Percentiles rank a stretch among this genome's conserved stretches.
These are phyloP conservation scores for Stephania japonica DNA, from an alignment of 164 flowering plant genomes.

Conservation along the genomic window DNA sequence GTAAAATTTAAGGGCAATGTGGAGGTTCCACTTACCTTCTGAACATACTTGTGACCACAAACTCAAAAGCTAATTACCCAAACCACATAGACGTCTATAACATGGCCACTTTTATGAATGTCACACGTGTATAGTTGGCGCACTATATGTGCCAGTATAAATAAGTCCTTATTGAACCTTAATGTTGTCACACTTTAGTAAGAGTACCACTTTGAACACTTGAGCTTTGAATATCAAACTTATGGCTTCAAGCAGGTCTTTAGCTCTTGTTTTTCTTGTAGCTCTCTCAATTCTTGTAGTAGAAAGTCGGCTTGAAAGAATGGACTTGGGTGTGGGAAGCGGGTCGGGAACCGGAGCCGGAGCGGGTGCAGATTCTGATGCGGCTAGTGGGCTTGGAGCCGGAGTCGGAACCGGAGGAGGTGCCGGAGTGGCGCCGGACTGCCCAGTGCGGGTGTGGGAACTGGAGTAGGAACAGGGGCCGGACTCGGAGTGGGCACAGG, in stretches of 20 bases:
- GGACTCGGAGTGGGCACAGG: conserved; percentile 9
- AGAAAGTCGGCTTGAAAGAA: conserved; percentile 23
- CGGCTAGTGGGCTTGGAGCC: background rate
- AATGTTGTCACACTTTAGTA: too few relatives aligned
- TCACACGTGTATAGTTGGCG: background rate
- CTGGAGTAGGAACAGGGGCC: background rate
- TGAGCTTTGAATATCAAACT: background rate
- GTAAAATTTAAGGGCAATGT: background rate
- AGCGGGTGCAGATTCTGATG: conserved; percentile 7
- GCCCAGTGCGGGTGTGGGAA: background rate
- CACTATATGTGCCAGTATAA: too few relatives aligned
- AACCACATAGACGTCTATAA: background rate
- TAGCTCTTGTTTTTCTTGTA: background rate
- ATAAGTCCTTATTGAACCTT: too few relatives aligned
- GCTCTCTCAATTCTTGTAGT: conserved; percentile 10
- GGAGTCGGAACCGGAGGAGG: background rate
- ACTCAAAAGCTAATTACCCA: background rate
- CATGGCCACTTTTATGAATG: background rate
- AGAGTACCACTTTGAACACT: too few relatives aligned
- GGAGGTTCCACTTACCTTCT: conserved; percentile 5
- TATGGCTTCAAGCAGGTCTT: conserved; percentile 11
- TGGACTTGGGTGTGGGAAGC: conserved; percentile 17
- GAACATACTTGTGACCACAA: background rate
- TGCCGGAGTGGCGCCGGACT: conserved; percentile 5
- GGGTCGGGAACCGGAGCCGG: conserved; percentile 9